Percentiles rank a stretch among this genome's conserved stretches.
Evolutionary conservation across 2,329 filamentous ascomycete species (phyloP).

Genomic region (Calonectria naviculata): DNA sequence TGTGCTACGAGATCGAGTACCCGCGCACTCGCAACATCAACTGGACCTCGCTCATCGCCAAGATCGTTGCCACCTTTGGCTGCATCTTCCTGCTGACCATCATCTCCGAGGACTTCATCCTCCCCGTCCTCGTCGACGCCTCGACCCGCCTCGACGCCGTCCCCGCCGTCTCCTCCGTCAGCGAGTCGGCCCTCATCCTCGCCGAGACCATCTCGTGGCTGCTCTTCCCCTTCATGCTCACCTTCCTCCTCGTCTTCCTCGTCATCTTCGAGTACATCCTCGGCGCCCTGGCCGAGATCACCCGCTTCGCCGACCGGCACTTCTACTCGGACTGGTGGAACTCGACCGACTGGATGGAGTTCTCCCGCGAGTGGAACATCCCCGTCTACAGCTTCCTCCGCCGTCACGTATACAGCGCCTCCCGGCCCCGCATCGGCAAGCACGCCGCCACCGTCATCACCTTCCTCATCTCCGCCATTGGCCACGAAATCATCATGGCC

Average conservation of each 20-base stretch:
- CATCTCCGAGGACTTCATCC: conserved; percentile 93
- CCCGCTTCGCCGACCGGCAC: conserved; percentile 90
- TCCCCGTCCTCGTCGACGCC: conserved; percentile 86
- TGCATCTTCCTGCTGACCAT: conserved; percentile 96
- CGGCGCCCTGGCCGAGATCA: conserved; percentile 94
- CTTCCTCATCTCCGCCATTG: conserved; percentile 88
- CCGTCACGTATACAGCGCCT: conserved; percentile 91
- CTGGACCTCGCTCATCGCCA: conserved; percentile 85
- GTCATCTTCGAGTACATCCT: conserved; percentile 98
- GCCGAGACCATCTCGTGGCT: conserved; percentile 91
- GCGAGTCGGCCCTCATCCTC: conserved; percentile 82
- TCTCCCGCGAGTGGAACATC: conserved; percentile 97
- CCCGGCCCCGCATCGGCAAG: conserved; percentile 79
- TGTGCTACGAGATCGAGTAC: conserved; percentile 98
- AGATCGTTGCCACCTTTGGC: conserved; percentile 90
- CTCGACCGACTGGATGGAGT: conserved; percentile 92
- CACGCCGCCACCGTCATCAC: conserved; percentile 87
- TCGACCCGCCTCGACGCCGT: conserved; percentile 60
- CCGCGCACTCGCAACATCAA: conserved; percentile 81
- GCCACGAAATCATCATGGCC: conserved; percentile 96
- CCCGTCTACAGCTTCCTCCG: conserved; percentile 96
- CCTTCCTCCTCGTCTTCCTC: conserved; percentile 93
- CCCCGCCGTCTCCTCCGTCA: conserved; percentile 50
- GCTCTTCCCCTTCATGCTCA: conserved; percentile 97
- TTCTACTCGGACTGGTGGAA: conserved; percentile 89